Base-by-base conservation (phyloP, 139 green algal species). In the Zygnema cylindricum region DNA sequence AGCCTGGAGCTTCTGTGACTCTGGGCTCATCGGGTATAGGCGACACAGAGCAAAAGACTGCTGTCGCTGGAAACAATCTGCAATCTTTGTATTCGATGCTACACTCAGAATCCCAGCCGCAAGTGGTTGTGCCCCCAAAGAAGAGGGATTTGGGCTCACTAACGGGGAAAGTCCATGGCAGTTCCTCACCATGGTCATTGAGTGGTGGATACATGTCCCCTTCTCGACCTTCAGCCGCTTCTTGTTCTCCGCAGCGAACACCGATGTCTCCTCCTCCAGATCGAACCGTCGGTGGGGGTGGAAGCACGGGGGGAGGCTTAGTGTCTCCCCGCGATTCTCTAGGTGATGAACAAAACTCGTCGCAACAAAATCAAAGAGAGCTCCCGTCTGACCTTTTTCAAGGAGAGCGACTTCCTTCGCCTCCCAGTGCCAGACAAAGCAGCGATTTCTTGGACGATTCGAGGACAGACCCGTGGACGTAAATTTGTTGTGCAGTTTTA, bases 61-160 rank as follows among this genome's bases (percentile, higher is more conserved):
- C 49, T 63, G 7, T 63, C 7, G 7, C 7, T 63, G 49, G 49
- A 63, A 63, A 7, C 49, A 63, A 63, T 63, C 7, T 16, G 49
- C 49, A 63, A 16, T n/a, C n/a, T n/a, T n/a, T n/a, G n/a, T n/a
- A n/a, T n/a, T 16, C 49, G 49, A 63, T 63, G 49, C 49, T 25
- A 63, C 7, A 7, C 49, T 63, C 49, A 63, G 49, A 63, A 16
- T 25, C 16, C 7, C 49, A 63, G 49, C 49, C 7, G 49, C 49
- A 63, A 16, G 71, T 79, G 71, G 71, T 43, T 11, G 71, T 79
- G 7, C 71, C 71, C 3, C 71, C 71, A 7, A 79, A 79, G 71
- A 79, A 79, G 71, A 7, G 71, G 11, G 71, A 79, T 16, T 16
- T 79, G 71, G 71, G 36, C 11, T 79, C 71, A 3, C 71, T 79